Evolutionary conservation across 148 eudicot species (phyloP).

Genomic region (Vaccinium darrowii): DNA sequence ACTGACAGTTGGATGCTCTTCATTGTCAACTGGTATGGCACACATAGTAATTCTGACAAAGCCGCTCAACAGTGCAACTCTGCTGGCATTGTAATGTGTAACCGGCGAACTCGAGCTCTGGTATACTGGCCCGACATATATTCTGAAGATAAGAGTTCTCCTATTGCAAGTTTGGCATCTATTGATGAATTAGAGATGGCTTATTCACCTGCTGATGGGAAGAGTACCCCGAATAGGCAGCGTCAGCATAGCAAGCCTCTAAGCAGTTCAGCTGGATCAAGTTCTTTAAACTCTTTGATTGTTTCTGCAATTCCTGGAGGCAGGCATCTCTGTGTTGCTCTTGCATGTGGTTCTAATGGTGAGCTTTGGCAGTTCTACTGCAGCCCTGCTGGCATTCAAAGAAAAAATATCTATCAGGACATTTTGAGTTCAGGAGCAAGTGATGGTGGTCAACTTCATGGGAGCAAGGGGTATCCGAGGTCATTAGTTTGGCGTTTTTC

Average conservation of each 20-base stretch:
- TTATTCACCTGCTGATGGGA: conserved; percentile 34
- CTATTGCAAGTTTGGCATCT: conserved; percentile 44
- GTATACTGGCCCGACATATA: conserved; percentile 84
- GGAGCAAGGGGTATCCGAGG: conserved; percentile 71
- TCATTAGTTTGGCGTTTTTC: conserved; percentile 76
- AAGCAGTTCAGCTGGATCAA: conserved; percentile 32
- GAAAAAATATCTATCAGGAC: conserved; percentile 36
- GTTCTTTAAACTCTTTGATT: conserved; percentile 70
- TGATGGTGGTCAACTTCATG: conserved; percentile 35
- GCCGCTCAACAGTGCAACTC: conserved; percentile 41
- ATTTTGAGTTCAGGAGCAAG: conserved; percentile 28
- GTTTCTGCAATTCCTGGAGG: conserved; percentile 54
- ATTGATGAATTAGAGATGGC: conserved; percentile 40
- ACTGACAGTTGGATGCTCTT: conserved; percentile 65
- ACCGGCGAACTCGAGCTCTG: conserved; percentile 52
- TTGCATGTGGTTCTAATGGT: conserved; percentile 73
- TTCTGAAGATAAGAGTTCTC: conserved; percentile 38
- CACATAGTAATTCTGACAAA: conserved; percentile 27
- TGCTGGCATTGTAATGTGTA: conserved; percentile 72
- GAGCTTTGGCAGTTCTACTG: conserved; percentile 78
- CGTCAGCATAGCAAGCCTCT: conserved; percentile 34
- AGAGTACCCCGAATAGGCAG: conserved; percentile 36
- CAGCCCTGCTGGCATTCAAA: conserved; percentile 54
- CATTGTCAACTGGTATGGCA: conserved; percentile 59
- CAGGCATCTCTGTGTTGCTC: conserved; percentile 59